phyloP scores from a whole-genome alignment of 768 basidiomycete genomes.

The Boletus huronensis region DNA sequence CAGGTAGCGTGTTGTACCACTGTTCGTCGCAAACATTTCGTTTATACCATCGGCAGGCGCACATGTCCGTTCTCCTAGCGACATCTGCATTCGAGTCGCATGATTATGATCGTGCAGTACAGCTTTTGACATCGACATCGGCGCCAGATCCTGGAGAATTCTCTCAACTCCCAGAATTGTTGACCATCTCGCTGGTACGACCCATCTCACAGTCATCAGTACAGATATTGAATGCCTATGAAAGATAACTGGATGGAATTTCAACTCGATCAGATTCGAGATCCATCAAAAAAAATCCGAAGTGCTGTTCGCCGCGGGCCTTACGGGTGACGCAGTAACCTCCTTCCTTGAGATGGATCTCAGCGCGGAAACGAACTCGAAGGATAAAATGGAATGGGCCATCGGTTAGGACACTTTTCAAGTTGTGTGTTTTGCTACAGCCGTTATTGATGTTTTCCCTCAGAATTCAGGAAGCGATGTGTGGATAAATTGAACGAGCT shows the following conservation, averaged over 20 bases:
- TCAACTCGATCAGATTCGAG: slow-evolving; percentile 5
- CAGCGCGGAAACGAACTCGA: background rate
- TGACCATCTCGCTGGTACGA: slow-evolving; percentile 17
- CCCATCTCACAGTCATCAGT: background rate
- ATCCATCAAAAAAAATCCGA: slow-evolving; percentile 8
- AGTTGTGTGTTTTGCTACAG: background rate
- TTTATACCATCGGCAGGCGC: background rate
- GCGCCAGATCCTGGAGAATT: slow-evolving; percentile 1
- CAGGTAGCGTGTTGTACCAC: slow-evolving; percentile 2
- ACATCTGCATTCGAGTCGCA: slow-evolving; percentile 7
- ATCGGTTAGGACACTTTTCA: background rate
- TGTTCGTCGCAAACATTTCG: background rate
- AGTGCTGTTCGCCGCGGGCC: slow-evolving; percentile 2
- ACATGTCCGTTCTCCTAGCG: slow-evolving; percentile 15
- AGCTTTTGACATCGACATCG: slow-evolving; percentile 4
- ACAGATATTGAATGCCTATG: background rate
- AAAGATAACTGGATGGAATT: slow-evolving; percentile 19
- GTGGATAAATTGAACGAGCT: slow-evolving; percentile 7
- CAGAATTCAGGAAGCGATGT: slow-evolving; percentile 12
- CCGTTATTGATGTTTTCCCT: background rate
- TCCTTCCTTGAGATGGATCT: slow-evolving; percentile 1
- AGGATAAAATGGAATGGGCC: slow-evolving; percentile 4
- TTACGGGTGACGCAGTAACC: background rate
- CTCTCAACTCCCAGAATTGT: slow-evolving; percentile 4
- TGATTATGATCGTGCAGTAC: slow-evolving; percentile 6